Conservation (phyloP, 75 land plant genomes). For the Pinus albicaulis region DNA sequence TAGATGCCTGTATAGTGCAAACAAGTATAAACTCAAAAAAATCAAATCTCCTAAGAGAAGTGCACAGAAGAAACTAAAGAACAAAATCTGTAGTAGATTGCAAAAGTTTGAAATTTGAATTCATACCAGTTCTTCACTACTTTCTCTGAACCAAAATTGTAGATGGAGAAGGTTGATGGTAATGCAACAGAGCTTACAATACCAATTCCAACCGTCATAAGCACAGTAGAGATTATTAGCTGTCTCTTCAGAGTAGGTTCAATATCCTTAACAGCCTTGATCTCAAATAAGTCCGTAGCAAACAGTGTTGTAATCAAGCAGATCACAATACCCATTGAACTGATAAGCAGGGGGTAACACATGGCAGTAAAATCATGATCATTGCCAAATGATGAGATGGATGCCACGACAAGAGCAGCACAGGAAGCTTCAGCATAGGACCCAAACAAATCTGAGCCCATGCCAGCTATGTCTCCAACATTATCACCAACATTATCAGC, state of each 20-base stretch:
- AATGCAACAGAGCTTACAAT: constrained; percentile 30
- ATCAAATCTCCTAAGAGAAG: background rate
- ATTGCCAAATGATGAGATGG: constrained; percentile 55
- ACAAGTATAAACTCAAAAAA: background rate
- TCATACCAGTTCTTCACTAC: constrained; percentile 40
- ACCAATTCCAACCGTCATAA: constrained; percentile 48
- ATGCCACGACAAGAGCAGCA: constrained; percentile 63
- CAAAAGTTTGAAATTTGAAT: background rate
- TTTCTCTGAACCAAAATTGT: constrained; percentile 35
- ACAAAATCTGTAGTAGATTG: background rate
- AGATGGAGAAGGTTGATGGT: constrained; percentile 41
- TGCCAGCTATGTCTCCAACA: constrained; percentile 68
- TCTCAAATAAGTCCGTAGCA: constrained; percentile 53
- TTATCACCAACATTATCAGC: constrained; percentile 72
- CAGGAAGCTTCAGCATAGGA: constrained; percentile 60
- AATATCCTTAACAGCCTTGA: constrained; percentile 42
- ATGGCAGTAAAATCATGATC: constrained; percentile 45
- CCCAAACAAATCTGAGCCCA: constrained; percentile 66
- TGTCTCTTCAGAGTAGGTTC: constrained; percentile 46
- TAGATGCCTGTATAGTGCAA: constrained; percentile 39
- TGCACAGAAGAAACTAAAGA: background rate
- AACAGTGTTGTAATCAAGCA: constrained; percentile 53
- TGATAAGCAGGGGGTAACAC: constrained; percentile 52
- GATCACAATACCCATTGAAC: constrained; percentile 54
- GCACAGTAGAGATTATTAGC: constrained; percentile 43